Evolutionary conservation across 2,329 filamentous ascomycete species (phyloP).

Genomic region (Plectosphaerella sp.): DNA sequence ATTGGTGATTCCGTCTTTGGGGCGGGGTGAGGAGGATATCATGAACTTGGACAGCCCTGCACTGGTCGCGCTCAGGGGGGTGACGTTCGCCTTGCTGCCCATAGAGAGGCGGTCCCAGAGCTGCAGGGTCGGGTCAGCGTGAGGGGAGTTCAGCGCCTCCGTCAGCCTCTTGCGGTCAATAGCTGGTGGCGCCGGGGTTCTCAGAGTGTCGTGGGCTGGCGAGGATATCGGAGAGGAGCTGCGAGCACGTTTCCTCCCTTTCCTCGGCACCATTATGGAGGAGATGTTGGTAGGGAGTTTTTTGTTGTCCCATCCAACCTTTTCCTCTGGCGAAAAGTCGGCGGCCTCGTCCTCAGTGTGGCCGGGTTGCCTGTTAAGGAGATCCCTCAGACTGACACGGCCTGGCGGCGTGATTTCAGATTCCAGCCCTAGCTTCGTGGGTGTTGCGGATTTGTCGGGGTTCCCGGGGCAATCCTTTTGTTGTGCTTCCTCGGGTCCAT

Average conservation of each 20-base stretch:
- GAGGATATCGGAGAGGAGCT: constrained; percentile 73
- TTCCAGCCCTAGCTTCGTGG: not conserved
- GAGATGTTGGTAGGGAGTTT: constrained; percentile 34
- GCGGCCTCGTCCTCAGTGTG: constrained; percentile 38
- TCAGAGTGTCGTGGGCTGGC: constrained; percentile 45
- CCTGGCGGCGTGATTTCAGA: constrained; percentile 11
- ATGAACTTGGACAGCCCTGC: constrained; percentile 61
- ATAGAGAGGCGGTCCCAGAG: constrained; percentile 73
- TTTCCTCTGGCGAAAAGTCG: constrained; percentile 54
- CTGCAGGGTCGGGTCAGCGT: constrained; percentile 68
- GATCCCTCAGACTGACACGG: constrained; percentile 50
- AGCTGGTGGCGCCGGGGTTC: constrained; percentile 27
- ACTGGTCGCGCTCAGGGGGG: constrained; percentile 43
- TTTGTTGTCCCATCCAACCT: constrained; percentile 56
- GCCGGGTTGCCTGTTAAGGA: constrained; percentile 40
- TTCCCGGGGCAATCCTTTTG: constrained; percentile 15
- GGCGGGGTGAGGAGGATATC: constrained; percentile 66
- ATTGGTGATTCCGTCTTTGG: not conserved
- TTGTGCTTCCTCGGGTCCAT: constrained; percentile 14
- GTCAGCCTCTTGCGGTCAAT: constrained; percentile 57
- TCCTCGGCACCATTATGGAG: constrained; percentile 45
- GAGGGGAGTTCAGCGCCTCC: constrained; percentile 58
- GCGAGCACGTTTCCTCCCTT: constrained; percentile 61
- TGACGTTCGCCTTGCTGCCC: constrained; percentile 34
- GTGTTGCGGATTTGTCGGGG: not conserved